Percentiles rank a stretch among this genome's conserved stretches.
These are phyloP conservation scores for Wickerhamomyces canadensis DNA, from an alignment of 805 yeast genomes.

Conservation along the genomic window DNA sequence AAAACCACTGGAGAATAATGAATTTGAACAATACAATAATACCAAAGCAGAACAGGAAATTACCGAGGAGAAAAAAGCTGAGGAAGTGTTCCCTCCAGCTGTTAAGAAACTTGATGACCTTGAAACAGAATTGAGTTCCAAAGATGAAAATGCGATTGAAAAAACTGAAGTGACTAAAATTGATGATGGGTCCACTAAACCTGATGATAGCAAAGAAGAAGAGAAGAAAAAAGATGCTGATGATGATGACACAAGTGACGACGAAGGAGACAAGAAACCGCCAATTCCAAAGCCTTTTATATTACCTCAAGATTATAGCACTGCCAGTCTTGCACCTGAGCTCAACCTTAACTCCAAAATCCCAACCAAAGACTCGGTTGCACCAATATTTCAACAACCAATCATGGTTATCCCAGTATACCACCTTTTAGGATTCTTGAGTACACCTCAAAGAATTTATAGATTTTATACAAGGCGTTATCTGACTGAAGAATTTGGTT, in stretches of 20 bases:
- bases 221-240: slow-evolving; percentile 20
- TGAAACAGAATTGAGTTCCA: slow-evolving; percentile 1
- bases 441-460: slow-evolving; percentile 69
- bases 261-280: slow-evolving; percentile 26
- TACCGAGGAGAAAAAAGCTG: slow-evolving; percentile 1
- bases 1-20: slow-evolving; percentile 31
- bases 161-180: neutral
- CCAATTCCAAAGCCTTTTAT: slow-evolving; percentile 66
- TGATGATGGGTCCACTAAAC: slow-evolving; percentile 8
- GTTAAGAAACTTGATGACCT: slow-evolving; percentile 4
- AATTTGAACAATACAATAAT: slow-evolving; percentile 6
- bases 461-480: slow-evolving; percentile 71
- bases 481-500: slow-evolving; percentile 63
- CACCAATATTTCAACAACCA: slow-evolving; percentile 72
- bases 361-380: slow-evolving; percentile 32
- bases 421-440: slow-evolving; percentile 71
- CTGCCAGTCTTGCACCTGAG: slow-evolving; percentile 46
- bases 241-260: slow-evolving; percentile 21
- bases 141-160: slow-evolving; percentile 2
- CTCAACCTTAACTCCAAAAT: slow-evolving; percentile 25
- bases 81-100: slow-evolving; percentile 5
- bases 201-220: slow-evolving; percentile 12
- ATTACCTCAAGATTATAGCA: slow-evolving; percentile 47
- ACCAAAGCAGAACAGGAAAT: slow-evolving; percentile 1
- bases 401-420: slow-evolving; percentile 71